Conservation (phyloP, 495 filamentous ascomycete species). For the Paragyromitra xinjiangensis region DNA sequence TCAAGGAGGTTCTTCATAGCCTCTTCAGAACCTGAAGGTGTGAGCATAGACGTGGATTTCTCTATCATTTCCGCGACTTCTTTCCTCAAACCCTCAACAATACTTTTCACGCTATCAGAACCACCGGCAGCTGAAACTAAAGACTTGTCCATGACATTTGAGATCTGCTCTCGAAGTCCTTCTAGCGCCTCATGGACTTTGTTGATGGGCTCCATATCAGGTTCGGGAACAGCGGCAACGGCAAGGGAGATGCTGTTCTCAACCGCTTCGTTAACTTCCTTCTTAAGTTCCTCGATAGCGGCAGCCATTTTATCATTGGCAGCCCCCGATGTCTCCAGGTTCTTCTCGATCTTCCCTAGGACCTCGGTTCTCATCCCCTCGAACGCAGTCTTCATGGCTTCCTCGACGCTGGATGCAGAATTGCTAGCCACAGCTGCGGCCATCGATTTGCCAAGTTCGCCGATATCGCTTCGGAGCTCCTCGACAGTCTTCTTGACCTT, state of each 20-base stretch:
- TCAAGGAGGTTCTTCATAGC: slow-evolving; percentile 46
- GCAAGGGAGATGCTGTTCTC: slow-evolving; percentile 69
- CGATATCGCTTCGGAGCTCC: slow-evolving; percentile 47
- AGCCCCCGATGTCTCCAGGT: slow-evolving; percentile 78
- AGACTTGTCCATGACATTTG: slow-evolving; percentile 59
- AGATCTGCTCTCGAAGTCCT: slow-evolving; percentile 69
- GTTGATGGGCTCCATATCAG: slow-evolving; percentile 72
- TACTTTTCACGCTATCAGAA: slow-evolving; percentile 35
- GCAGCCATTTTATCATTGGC: slow-evolving; percentile 82
- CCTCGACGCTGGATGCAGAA: slow-evolving; percentile 65
- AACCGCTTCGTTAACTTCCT: slow-evolving; percentile 63
- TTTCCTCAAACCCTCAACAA: slow-evolving; percentile 47
- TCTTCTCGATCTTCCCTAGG: slow-evolving; percentile 70
- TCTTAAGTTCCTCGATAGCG: slow-evolving; percentile 71
- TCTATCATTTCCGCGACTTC: slow-evolving; percentile 52
- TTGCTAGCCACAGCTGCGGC: slow-evolving; percentile 40
- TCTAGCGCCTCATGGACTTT: slow-evolving; percentile 71
- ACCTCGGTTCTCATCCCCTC: slow-evolving; percentile 77
- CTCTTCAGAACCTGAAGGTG: slow-evolving; percentile 38
- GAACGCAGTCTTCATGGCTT: slow-evolving; percentile 71
- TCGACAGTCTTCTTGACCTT: slow-evolving; percentile 48
- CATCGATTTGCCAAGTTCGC: slow-evolving; percentile 52
- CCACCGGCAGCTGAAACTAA: slow-evolving; percentile 33
- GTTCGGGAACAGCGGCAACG: slow-evolving; percentile 74
- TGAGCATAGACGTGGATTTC: slow-evolving; percentile 40